These are phyloP conservation scores for Biscutella auriculata DNA, from an alignment of 441 rosid genomes.

Conservation along the genomic window DNA sequence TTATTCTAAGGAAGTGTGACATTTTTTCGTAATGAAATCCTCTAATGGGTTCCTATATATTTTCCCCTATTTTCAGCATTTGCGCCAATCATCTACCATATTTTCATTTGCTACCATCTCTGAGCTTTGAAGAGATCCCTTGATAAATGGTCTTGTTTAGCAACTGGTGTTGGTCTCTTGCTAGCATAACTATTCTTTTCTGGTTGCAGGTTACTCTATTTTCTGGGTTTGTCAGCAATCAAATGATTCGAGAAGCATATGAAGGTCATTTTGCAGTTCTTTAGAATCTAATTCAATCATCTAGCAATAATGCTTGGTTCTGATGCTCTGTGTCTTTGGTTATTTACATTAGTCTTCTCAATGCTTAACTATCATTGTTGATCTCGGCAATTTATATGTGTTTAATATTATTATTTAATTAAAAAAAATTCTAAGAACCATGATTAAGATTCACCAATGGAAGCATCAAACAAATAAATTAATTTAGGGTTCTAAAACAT, in stretches of 20 bases:
- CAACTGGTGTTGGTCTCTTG: neutral
- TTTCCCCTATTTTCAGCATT: neutral
- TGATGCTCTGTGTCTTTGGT: neutral
- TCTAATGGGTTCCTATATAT: slow-evolving; percentile 18
- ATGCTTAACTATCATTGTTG: neutral
- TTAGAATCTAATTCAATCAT: neutral
- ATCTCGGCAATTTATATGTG: neutral
- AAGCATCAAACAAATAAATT: too few species aligned
- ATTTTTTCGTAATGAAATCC: neutral
- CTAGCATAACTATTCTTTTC: slow-evolving; percentile 7
- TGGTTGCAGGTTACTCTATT: slow-evolving; percentile 85
- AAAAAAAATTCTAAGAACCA: too few species aligned
- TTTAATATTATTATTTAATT: too few species aligned
- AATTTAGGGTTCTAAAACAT: too few species aligned
- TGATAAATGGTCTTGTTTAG: neutral
- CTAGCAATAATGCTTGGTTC: neutral
- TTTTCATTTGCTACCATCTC: neutral
- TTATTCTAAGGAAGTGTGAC: neutral
- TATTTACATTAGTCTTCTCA: neutral
- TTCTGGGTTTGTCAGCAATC: slow-evolving; percentile 96
- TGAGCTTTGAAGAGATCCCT: neutral
- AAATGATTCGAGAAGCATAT: slow-evolving; percentile 96
- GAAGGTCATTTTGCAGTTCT: slow-evolving; percentile 38
- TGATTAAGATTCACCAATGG: too few species aligned
- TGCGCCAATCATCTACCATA: neutral